Base-by-base conservation (phyloP, 257 asterid species). In the Solanum virginianum region DNA sequence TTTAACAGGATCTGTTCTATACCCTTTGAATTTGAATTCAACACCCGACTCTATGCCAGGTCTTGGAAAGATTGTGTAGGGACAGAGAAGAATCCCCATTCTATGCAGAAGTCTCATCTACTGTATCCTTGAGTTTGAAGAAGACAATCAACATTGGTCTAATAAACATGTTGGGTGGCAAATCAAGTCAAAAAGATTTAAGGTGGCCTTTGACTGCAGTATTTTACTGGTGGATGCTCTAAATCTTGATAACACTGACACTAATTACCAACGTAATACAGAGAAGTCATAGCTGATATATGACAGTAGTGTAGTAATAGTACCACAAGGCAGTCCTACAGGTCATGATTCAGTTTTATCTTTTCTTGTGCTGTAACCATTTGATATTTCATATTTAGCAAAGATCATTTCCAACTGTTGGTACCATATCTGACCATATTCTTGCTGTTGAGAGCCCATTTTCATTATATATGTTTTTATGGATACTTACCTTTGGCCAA, bases 401-500 rank as follows among this genome's bases (percentile, higher is more conserved):
- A 14, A 75, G 39, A 75, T 75, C 39, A 14, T 75, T 75, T 49
- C 43, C 14, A 3, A 49, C 60, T 22, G 9, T 75, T 49, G 56
- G 16, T 62, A 87, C 83, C 51, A 47, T 88, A 85, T 80, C 65
- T 54, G 82, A 43, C 69, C 69, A 80, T 77, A 81, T 80, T 83
- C n/a, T 86, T 87, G 86, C 66, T 85, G 62, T 70, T 85, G 81
- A 74, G 41, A 80, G 60, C 80, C 43, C 80, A 80, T 60, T 60
- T 69, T 86, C 86, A n/a, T 84, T 66, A 18, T 86, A 39, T 70
- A n/a, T 16, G 39, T 47, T 77, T 80, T 79, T 10, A 47, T 57
- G 83, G 80, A 32, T 74, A 20, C 72, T 86, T 71, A 77, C 15
- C 45, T 51, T 24, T 77, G 82, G 7, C 57, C 22, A 75, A 49